Base-by-base conservation (phyloP, 2,329 filamentous ascomycete genomes). In the Diplodia mutila region DNA sequence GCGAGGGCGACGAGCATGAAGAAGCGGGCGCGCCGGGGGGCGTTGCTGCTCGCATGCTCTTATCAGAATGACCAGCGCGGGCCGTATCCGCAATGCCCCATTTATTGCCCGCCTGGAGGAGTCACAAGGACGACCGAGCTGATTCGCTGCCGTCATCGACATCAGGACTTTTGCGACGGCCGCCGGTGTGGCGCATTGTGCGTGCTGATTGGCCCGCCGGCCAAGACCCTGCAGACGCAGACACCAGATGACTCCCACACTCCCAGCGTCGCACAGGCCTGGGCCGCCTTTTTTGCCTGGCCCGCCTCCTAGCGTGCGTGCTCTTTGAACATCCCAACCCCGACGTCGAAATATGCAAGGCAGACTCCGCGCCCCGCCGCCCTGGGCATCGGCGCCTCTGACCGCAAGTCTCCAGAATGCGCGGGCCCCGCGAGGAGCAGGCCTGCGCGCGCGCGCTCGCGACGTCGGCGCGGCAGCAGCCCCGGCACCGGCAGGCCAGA, bases 71-170 rank as follows among this genome's bases (percentile, higher is more conserved):
- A 46, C 34, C 55, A 25, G 23, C 42, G 52, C 52, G 52, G 34
- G 52, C 53, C 53, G 53, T 57, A 57, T 57, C 53, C 53, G 53
- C 53, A 57, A 61, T 48, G 46, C 59, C 27, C 42, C 59, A 63
- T 51, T 51, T 63, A 61, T 48, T 37, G 55, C 55, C 39, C 37
- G 57, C 57, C 29, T 49, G 39, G 46, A 57, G 27, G 49, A 57
- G 64, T 66, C 64, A 66, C 64, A 66, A 66, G 64, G 64, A 66
- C 64, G 64, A 34, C 27, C 25, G 64, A 57, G 63, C 34, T 65
- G 63, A 64, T 55, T 65, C 52, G 52, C 39, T 23, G 64, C 51
- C 34, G 52, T 48, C 63, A 55, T 65, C 49, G 63, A 46, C 39
- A 23, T 46, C 63, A 65, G 39, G 39, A 49, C 57, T 18, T 46